Evolutionary conservation across 129 eudicot genomes (phyloP), one percentile per base, ranked within the genome.

Genomic region (Pittosporum tobira): DNA sequence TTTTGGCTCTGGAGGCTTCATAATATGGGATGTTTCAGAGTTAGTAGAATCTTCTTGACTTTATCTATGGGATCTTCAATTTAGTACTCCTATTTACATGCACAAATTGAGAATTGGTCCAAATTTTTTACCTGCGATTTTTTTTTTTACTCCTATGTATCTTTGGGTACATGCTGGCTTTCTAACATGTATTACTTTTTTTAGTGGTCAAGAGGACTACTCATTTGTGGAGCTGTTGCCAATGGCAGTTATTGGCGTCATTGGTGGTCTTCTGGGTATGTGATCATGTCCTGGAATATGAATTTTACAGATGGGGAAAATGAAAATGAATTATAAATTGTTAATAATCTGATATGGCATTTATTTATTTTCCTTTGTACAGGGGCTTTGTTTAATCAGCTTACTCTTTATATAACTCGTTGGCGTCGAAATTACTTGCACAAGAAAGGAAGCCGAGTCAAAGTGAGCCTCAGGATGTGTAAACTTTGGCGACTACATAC

Each of bases 151-250:
- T n/a, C n/a, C n/a, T n/a, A n/a, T n/a, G n/a, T n/a, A n/a, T n/a
- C n/a, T n/a, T n/a, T n/a, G n/a, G 56, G 51, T 1, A 10, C 67
- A 67, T 52, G 28, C 49, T 64, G 14, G 61, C 66, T 45, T 66
- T 65, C 63, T 77, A 51, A 76, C 65, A 15, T 27, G 3, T 34
- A 46, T 28, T 53, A n/a, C 36, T 47, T 23, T 54, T 66, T 78
- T 60, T 72, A 91, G 98, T 73, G 98, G 98, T 74, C 98, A 91
- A 86, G 98, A 91, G 69, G 98, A 91, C 76, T 91, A 91, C 79
- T 91, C 98, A 22, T 91, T 91, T 72, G 85, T 63, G 56, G 96
- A 91, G 83, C 69, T 91, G 63, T 73, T 91, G 72, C 98, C 98
- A 27, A 91, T 91, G 98, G 98, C 98, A 42, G 78, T 91, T 74